These are phyloP conservation scores for Monosporascus cannonballus DNA, from an alignment of 2,329 filamentous ascomycete genomes.

Conservation along the genomic window DNA sequence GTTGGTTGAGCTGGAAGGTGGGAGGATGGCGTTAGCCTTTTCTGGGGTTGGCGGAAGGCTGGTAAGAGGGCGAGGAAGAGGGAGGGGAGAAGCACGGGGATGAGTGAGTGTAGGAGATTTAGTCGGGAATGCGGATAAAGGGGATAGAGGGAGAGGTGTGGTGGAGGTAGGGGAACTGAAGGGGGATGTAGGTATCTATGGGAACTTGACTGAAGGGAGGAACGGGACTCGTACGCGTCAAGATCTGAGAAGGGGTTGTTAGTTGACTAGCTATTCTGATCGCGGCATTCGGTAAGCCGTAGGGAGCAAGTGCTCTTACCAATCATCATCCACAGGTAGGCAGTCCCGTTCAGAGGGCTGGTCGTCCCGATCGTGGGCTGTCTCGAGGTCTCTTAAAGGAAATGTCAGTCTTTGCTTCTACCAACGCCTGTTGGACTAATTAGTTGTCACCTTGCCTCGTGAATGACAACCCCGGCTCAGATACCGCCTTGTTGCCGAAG, in stretches of 20 bases:
- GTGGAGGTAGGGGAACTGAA: too few relatives aligned
- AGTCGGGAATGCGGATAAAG: too few relatives aligned
- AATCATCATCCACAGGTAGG: slow-evolving; percentile 25
- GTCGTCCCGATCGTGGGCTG: slow-evolving; percentile 22
- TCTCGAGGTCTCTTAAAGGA: slow-evolving; percentile 14
- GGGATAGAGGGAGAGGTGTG: too few relatives aligned
- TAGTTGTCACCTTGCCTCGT: slow-evolving; percentile 12
- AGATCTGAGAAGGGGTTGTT: slow-evolving; percentile 13
- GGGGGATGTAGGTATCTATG: too few relatives aligned
- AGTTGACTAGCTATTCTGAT: too few relatives aligned
- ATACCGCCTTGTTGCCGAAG: slow-evolving; percentile 20
- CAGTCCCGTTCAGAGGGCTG: slow-evolving; percentile 13
- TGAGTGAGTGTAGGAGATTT: too few relatives aligned
- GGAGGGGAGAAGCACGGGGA: too few relatives aligned
- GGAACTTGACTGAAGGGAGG: not conserved
- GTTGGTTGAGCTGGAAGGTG: slow-evolving; percentile 15
- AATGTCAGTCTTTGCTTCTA: not conserved
- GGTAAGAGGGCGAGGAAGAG: not conserved
- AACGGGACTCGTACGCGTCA: slow-evolving; percentile 17
- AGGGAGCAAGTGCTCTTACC: slow-evolving; percentile 6
- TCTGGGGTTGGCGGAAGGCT: not conserved
- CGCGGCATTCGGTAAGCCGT: not conserved
- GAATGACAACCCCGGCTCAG: slow-evolving; percentile 18
- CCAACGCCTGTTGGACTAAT: not conserved
- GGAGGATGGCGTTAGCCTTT: not conserved